Conservation (phyloP, 495 filamentous ascomycete genomes). For the Tetracladium setigerum region DNA sequence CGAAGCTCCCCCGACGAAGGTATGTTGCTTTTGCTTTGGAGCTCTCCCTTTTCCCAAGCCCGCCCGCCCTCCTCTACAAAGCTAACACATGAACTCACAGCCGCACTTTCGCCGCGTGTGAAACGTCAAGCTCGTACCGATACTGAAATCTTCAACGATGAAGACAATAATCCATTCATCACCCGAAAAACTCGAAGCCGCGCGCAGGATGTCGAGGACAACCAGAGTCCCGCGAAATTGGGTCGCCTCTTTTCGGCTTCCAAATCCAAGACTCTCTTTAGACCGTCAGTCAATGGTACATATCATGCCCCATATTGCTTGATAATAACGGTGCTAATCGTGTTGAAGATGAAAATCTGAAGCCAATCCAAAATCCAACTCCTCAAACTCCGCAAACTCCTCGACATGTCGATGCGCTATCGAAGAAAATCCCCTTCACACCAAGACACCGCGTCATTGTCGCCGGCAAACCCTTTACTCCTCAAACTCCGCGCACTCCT, state of each 20-base stretch:
- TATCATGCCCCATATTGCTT: too few relatives aligned
- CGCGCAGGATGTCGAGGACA: slow-evolving; percentile 11
- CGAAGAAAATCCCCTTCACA: slow-evolving; percentile 55
- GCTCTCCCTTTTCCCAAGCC: too few relatives aligned
- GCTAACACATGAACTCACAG: slow-evolving; percentile 20
- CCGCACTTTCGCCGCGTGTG: slow-evolving; percentile 39
- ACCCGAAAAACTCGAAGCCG: not conserved
- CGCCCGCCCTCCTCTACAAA: slow-evolving; percentile 14
- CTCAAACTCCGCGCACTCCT: slow-evolving; percentile 57
- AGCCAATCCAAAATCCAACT: slow-evolving; percentile 18
- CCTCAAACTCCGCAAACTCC: slow-evolving; percentile 51
- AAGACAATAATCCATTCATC: slow-evolving; percentile 47
- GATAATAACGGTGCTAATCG: not conserved
- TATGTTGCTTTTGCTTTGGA: too few relatives aligned
- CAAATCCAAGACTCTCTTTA: slow-evolving; percentile 7
- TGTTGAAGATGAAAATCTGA: slow-evolving; percentile 15
- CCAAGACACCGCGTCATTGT: slow-evolving; percentile 62
- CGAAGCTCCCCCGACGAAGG: slow-evolving; percentile 48
- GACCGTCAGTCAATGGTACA: too few relatives aligned
- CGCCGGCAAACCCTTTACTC: slow-evolving; percentile 56
- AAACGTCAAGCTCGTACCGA: slow-evolving; percentile 54
- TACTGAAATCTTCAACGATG: slow-evolving; percentile 37
- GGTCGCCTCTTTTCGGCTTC: slow-evolving; percentile 9
- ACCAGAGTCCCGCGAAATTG: slow-evolving; percentile 4
- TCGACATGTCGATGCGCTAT: slow-evolving; percentile 57